Percentiles rank a stretch among this genome's conserved stretches.
Conservation (phyloP, 257 asterid genomes). For the Lavandula angustifolia region DNA sequence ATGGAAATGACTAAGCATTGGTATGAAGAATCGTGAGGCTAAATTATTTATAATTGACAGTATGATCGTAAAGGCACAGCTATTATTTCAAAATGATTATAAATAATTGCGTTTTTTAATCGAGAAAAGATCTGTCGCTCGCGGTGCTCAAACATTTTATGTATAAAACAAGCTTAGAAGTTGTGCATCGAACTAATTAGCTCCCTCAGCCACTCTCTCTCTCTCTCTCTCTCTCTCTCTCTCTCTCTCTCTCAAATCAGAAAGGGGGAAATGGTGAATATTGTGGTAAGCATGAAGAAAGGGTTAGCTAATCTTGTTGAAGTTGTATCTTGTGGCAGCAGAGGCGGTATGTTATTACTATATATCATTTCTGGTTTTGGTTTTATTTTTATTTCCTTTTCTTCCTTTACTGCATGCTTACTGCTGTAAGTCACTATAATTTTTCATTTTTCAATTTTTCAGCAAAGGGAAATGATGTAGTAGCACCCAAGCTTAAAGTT, state of each 20-base stretch:
- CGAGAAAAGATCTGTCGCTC: background rate
- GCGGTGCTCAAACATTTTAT: background rate
- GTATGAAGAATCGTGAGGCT: background rate
- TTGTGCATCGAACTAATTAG: background rate
- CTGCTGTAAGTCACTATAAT: too few relatives aligned
- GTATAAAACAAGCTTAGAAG: background rate
- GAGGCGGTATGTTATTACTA: background rate
- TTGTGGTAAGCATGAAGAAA: conserved; percentile 29
- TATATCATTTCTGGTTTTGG: too few relatives aligned
- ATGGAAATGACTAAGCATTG: too few relatives aligned
- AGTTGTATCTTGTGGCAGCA: conserved; percentile 33
- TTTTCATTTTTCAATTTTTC: background rate
- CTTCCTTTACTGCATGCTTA: too few relatives aligned
- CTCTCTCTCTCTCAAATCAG: too few relatives aligned
- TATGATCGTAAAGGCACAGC: background rate
- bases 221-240: too few relatives aligned
- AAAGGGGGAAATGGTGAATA: conserved; percentile 19
- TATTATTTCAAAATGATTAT: background rate
- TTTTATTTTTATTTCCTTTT: background rate
- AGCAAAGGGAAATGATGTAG: conserved; percentile 23
- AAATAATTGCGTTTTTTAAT: background rate
- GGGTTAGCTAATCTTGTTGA: conserved; percentile 21
- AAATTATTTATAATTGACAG: background rate
- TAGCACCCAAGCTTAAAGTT: conserved; percentile 6
- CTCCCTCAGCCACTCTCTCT: too few relatives aligned